A percentile compares a stretch with the other conserved stretches of the same genome.
These are phyloP conservation scores for Dichomitus squalens DNA, from an alignment of 1,284 basidiomycete species.

Conservation along the genomic window DNA sequence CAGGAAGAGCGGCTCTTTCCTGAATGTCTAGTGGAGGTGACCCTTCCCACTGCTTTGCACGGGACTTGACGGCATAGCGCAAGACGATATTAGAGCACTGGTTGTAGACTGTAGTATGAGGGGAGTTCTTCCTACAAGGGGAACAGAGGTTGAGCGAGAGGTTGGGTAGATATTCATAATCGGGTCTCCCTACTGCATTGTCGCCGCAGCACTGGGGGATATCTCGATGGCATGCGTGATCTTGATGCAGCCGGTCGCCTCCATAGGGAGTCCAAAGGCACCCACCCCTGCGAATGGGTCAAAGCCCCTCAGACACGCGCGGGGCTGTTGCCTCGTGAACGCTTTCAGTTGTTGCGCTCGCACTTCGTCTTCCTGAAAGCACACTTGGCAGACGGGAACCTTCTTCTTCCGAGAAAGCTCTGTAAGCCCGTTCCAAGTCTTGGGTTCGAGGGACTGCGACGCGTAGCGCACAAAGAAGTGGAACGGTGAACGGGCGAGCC, in stretches of 20 bases:
- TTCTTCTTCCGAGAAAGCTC: slow-evolving; percentile 37
- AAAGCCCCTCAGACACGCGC: slow-evolving; percentile 47
- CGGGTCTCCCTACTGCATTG: slow-evolving; percentile 37
- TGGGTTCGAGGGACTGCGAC: slow-evolving; percentile 45
- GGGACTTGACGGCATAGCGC: slow-evolving; percentile 52
- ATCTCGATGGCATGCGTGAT: slow-evolving; percentile 70
- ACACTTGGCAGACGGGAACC: slow-evolving; percentile 48
- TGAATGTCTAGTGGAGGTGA: slow-evolving; percentile 38
- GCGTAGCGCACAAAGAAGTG: slow-evolving; percentile 58
- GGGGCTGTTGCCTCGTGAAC: slow-evolving; percentile 25
- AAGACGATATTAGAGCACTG: slow-evolving; percentile 67
- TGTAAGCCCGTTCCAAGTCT: slow-evolving; percentile 40
- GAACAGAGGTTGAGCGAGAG: not conserved
- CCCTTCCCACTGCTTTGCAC: slow-evolving; percentile 39
- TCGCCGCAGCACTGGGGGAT: slow-evolving; percentile 67
- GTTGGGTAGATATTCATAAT: slow-evolving; percentile 40
- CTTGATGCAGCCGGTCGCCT: slow-evolving; percentile 51
- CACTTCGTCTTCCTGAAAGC: slow-evolving; percentile 39
- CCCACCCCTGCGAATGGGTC: slow-evolving; percentile 72
- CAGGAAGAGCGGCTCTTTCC: slow-evolving; percentile 36
- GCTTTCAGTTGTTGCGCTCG: slow-evolving; percentile 28
- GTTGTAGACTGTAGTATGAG: slow-evolving; percentile 47
- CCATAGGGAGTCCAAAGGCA: slow-evolving; percentile 62
- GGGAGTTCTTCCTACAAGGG: slow-evolving; percentile 45
- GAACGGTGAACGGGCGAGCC: slow-evolving; percentile 52